A percentile compares a stretch with the other conserved stretches of the same genome.
Conservation (phyloP, 805 yeast genomes). For the Blastobotrys muscicola region DNA sequence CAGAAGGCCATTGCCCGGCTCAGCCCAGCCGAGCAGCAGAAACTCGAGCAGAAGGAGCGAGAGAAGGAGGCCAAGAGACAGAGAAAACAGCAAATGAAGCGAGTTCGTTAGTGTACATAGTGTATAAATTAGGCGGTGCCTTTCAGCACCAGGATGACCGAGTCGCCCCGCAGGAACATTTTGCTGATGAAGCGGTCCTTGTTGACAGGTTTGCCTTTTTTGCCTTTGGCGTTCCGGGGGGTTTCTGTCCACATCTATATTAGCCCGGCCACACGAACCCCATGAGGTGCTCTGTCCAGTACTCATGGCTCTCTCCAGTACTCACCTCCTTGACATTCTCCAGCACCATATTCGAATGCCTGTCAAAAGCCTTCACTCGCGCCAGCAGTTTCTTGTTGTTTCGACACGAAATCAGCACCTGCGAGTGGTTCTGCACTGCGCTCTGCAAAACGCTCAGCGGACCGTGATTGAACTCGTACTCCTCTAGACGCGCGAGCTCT, state of each 20-base stretch:
- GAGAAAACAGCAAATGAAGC: constrained; percentile 17
- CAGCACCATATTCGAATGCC: constrained; percentile 88
- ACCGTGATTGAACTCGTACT: constrained; percentile 81
- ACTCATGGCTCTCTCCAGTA: neutral
- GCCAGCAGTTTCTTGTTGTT: constrained; percentile 90
- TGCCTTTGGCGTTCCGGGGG: constrained; percentile 55
- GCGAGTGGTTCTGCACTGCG: constrained; percentile 64
- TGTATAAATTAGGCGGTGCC: neutral
- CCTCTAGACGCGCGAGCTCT: constrained; percentile 76
- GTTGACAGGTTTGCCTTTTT: constrained; percentile 54
- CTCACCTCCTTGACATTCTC: constrained; percentile 75
- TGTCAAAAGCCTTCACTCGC: constrained; percentile 86
- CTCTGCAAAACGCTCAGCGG: constrained; percentile 84
- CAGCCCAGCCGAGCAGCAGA: constrained; percentile 71
- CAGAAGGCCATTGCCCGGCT: constrained; percentile 55
- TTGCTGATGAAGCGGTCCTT: constrained; percentile 78
- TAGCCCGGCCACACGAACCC: neutral
- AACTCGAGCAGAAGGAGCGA: constrained; percentile 63
- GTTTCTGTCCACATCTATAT: constrained; percentile 53
- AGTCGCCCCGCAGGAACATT: constrained; percentile 90
- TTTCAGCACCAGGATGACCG: constrained; percentile 69
- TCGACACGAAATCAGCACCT: constrained; percentile 79
- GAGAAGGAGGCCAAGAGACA: constrained; percentile 75
- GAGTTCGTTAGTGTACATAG: constrained; percentile 3
- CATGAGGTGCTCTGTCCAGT: too few species aligned